Conservation (phyloP, 495 filamentous ascomycete species). For the Cercophora sp. region DNA sequence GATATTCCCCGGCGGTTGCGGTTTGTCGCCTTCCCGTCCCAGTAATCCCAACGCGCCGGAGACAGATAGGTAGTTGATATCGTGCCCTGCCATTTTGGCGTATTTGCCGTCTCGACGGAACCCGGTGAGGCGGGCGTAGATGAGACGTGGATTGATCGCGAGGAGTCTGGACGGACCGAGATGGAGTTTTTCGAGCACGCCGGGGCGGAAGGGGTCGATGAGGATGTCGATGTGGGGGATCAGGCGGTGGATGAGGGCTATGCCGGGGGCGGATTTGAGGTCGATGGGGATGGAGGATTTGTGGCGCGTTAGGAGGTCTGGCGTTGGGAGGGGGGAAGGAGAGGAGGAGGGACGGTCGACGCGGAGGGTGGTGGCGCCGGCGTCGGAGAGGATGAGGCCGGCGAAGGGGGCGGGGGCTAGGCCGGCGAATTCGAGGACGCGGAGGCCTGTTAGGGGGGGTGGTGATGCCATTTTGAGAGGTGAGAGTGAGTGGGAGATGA, state of each 20-base stretch:
- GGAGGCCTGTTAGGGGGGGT: conserved; percentile 69
- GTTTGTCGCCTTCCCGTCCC: conserved; percentile 62
- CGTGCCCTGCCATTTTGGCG: conserved; percentile 87
- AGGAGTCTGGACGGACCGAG: conserved; percentile 66
- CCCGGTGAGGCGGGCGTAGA: conserved; percentile 82
- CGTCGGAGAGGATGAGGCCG: conserved; percentile 83
- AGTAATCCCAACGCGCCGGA: conserved; percentile 75
- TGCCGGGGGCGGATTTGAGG: conserved; percentile 61
- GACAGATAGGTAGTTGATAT: conserved; percentile 95
- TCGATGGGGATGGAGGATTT: conserved; percentile 77
- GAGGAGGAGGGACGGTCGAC: conserved; percentile 60
- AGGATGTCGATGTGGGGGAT: conserved; percentile 65
- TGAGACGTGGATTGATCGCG: conserved; percentile 64
- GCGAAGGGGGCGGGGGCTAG: conserved; percentile 72
- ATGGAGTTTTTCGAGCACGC: conserved; percentile 78
- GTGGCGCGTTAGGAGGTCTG: conserved; percentile 70
- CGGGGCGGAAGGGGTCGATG: conserved; percentile 90
- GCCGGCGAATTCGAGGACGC: conserved; percentile 8
- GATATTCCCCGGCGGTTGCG: conserved; percentile 77
- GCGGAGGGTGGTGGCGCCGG: conserved; percentile 81
- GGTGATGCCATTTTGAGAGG: conserved; percentile 39
- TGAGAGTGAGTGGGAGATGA: not conserved
- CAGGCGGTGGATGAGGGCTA: conserved; percentile 62
- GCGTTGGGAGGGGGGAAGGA: conserved; percentile 39
- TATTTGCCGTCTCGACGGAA: conserved; percentile 86